Conservation (phyloP, 495 filamentous ascomycete genomes). For the Lasiosphaeria ovina region DNA sequence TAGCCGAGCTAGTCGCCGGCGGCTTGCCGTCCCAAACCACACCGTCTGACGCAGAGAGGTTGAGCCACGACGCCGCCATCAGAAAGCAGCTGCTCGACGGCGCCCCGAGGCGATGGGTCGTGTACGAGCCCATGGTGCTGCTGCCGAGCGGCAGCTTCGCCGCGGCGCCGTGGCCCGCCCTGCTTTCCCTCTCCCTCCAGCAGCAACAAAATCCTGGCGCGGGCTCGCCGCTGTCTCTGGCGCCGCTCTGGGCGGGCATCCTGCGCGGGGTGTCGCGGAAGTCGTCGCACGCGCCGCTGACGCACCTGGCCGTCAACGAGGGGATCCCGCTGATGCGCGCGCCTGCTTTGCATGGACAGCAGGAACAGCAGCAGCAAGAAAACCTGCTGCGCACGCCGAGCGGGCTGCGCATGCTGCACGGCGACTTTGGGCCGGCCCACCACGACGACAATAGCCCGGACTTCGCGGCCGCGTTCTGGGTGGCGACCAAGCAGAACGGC, state of each 20-base stretch:
- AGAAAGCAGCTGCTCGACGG: slow-evolving; percentile 30
- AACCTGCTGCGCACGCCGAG: slow-evolving; percentile 69
- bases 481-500: slow-evolving; percentile 68
- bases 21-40: not conserved
- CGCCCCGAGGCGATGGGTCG: slow-evolving; percentile 63
- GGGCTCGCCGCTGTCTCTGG: not conserved
- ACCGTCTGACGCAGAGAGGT: not conserved
- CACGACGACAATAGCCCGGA: slow-evolving; percentile 32
- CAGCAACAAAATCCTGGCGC: not conserved
- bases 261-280: slow-evolving; percentile 51
- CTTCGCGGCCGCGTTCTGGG: slow-evolving; percentile 69
- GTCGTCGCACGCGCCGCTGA: slow-evolving; percentile 40
- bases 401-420: slow-evolving; percentile 60
- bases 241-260: slow-evolving; percentile 43
- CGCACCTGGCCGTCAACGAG: slow-evolving; percentile 71
- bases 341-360: slow-evolving; percentile 12
- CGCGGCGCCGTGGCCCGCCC: slow-evolving; percentile 42
- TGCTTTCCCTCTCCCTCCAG: slow-evolving; percentile 31
- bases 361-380: slow-evolving; percentile 23
- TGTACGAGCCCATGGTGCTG: slow-evolving; percentile 69
- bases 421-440: slow-evolving; percentile 59
- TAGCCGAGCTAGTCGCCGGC: not conserved
- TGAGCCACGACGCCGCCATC: not conserved
- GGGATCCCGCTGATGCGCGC: slow-evolving; percentile 55
- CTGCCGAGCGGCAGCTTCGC: slow-evolving; percentile 61